Conservation (phyloP, 345 rosid species). For the Gossypium bickii region DNA sequence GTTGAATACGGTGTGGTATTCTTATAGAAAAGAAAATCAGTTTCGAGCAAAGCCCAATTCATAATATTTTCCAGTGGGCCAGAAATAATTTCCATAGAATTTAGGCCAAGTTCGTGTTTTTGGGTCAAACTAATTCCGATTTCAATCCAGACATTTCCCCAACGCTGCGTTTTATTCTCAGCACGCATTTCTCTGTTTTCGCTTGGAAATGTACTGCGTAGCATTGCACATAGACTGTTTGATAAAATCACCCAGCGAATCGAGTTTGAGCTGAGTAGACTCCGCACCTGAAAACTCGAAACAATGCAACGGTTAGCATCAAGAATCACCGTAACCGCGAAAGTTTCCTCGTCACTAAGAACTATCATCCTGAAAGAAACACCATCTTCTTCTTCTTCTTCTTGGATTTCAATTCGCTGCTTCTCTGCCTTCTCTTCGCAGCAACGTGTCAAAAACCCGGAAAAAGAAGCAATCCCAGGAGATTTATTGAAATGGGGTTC, state of each 20-base stretch:
- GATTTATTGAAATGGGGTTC: conserved; percentile 56
- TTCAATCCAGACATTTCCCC: neutral
- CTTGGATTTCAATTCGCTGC: conserved; percentile 19
- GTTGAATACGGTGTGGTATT: no score
- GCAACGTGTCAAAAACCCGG: conserved; percentile 13
- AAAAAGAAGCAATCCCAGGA: conserved; percentile 38
- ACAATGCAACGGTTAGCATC: conserved; percentile 17
- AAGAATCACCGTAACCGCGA: neutral
- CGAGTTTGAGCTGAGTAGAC: neutral
- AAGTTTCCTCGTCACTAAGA: conserved; percentile 7
- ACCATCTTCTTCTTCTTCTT: conserved; percentile 8
- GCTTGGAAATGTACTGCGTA: neutral
- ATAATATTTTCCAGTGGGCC: neutral
- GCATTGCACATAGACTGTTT: neutral
- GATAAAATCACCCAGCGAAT: neutral
- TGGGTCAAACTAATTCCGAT: neutral
- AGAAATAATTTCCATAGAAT: neutral
- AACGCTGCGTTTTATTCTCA: neutral
- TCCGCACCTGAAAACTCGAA: neutral
- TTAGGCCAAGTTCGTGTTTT: neutral
- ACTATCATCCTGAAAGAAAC: conserved; percentile 8
- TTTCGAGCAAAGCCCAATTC: neutral
- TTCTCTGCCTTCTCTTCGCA: conserved; percentile 27
- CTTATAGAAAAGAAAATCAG: neutral
- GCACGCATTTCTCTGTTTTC: neutral